Evolutionary conservation across 2,329 filamentous ascomycete species (phyloP), one percentile per base, ranked within the genome.

Genomic region (Chrysosporium queenslandicum): DNA sequence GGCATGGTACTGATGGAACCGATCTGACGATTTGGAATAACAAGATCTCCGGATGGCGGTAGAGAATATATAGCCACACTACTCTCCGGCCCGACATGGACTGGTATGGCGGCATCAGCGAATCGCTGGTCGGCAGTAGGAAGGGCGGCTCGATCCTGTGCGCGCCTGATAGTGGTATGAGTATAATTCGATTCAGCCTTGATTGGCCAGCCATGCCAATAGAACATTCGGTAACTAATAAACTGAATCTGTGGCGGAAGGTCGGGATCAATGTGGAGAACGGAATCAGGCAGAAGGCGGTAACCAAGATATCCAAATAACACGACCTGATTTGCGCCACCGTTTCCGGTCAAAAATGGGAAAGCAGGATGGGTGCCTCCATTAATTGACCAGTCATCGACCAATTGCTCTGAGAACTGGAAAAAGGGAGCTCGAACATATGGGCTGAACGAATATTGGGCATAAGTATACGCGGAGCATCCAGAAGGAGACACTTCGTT

Each of bases 311-410:
- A 86, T 0, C 83, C 83, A 58, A 82, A 85, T 1, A 84, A 73
- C 0, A 77, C 77, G 21, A 86, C 78, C 63, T 85, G 82, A 57
- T 85, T 78, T 12, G 81, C 78, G 50, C 83, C 83, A 18, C 83
- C 83, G 60, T 83, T 79, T 3, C 83, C 83, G 0, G 83, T 87
- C 21, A 86, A 67, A 69, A 87, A 87, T 0, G 83, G 83, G 59
- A 77, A 87, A 0, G 83, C 83, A 0, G 83, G 82, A 55, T 85
- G 80, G 0, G 80, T 82, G 30, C 80, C 80, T 16, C 82, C 83
- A 52, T 86, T 86, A 1, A 68, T 63, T 14, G 69, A 68, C 53
- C 73, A 75, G 56, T 83, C 73, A 59, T 87, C 83, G 18, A 79
- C 64, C 43, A 83, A 69, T 62, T 87, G 83, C 59, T 87, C 83